phyloP scores from a whole-genome alignment of 2,329 filamentous ascomycete genomes.

The Albifimbria verrucaria region DNA sequence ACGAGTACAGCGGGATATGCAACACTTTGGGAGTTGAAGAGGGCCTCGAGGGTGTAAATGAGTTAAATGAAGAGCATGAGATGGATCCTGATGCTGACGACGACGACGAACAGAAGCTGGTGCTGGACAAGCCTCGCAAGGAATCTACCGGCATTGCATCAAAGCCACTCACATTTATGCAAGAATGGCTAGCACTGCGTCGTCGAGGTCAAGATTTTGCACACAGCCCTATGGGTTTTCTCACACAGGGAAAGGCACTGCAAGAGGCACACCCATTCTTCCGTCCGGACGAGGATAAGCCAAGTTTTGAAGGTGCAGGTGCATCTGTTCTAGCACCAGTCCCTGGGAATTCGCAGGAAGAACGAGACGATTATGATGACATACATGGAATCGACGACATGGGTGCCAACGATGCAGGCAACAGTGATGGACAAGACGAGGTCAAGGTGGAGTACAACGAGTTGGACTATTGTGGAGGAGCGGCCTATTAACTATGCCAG shows the following conservation, averaged over 20 bases:
- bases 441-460: slow-evolving; percentile 20
- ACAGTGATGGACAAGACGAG: slow-evolving; percentile 14
- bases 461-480: slow-evolving; percentile 21
- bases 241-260: slow-evolving; percentile 50
- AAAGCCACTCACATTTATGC: slow-evolving; percentile 43
- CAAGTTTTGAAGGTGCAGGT: background rate
- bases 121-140: background rate
- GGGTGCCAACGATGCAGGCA: slow-evolving; percentile 18
- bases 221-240: slow-evolving; percentile 57
- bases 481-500: too few relatives aligned
- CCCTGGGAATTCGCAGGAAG: background rate
- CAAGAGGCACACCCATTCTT: slow-evolving; percentile 51
- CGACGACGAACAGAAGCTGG: background rate
- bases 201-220: slow-evolving; percentile 54
- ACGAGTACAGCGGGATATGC: slow-evolving; percentile 37
- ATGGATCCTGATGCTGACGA: background rate
- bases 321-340: background rate
- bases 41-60: background rate
- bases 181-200: slow-evolving; percentile 54
- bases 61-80: background rate
- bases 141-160: slow-evolving; percentile 7
- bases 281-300: slow-evolving; percentile 3
- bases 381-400: slow-evolving; percentile 20
- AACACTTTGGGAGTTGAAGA: slow-evolving; percentile 26
- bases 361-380: slow-evolving; percentile 12